Evolutionary conservation across 768 basidiomycete species (phyloP).

Genomic region (Sutorius australiensis): DNA sequence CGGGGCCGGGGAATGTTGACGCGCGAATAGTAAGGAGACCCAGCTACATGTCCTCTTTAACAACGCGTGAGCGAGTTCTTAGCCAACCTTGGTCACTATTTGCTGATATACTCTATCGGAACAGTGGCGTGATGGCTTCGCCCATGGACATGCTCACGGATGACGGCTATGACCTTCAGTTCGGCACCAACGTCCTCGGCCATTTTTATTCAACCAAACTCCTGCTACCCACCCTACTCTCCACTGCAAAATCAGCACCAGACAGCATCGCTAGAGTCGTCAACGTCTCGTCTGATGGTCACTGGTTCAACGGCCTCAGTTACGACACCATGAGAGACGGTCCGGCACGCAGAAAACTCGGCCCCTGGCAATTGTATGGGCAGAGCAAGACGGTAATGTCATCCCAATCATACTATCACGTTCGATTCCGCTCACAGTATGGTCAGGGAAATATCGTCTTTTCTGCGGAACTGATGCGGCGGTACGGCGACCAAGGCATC

Average conservation of each 20-base stretch:
- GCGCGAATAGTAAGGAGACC: conserved; percentile 13
- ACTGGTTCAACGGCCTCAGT: conserved; percentile 20
- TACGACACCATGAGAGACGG: conserved; percentile 29
- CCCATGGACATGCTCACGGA: conserved; percentile 32
- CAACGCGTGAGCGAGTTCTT: conserved; percentile 24
- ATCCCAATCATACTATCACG: not conserved
- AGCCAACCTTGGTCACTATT: not conserved
- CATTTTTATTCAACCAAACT: conserved; percentile 36
- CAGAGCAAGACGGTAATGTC: conserved; percentile 33
- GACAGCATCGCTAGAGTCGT: conserved; percentile 36
- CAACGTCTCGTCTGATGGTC: conserved; percentile 30
- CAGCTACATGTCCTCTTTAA: conserved; percentile 27
- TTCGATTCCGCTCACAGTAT: not conserved
- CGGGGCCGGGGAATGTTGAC: not conserved
- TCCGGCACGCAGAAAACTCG: conserved; percentile 15
- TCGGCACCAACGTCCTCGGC: conserved; percentile 38
- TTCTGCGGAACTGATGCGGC: conserved; percentile 38
- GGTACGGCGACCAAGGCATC: conserved; percentile 44
- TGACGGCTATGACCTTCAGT: conserved; percentile 41
- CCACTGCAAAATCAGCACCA: conserved; percentile 28
- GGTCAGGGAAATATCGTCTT: conserved; percentile 43
- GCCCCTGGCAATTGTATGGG: conserved; percentile 9
- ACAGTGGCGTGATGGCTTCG: conserved; percentile 31
- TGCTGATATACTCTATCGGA: not conserved
- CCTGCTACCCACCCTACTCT: conserved; percentile 33